These are phyloP conservation scores for Bassia scoparia DNA, from an alignment of 148 eudicot genomes.

Conservation along the genomic window DNA sequence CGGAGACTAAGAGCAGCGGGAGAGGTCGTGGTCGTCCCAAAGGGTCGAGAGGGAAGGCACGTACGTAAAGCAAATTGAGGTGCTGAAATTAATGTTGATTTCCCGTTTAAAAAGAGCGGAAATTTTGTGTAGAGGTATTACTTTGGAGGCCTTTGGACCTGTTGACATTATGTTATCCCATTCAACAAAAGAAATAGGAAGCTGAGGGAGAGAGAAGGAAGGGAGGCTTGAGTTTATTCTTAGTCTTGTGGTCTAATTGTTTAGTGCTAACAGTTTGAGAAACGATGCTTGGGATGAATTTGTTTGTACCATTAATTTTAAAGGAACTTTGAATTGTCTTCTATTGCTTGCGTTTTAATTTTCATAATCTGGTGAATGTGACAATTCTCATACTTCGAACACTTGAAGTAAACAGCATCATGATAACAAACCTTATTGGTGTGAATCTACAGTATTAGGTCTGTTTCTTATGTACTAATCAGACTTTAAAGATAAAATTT, in stretches of 20 bases:
- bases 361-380: too few relatives aligned
- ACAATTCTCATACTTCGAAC: too few relatives aligned
- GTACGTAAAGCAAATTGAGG: conserved; percentile 29
- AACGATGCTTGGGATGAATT: background rate
- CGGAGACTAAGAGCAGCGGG: conserved; percentile 36
- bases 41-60: conserved; percentile 74
- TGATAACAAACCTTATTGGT: too few relatives aligned
- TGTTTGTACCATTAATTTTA: background rate
- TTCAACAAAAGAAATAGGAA: background rate
- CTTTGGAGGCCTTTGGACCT: conserved; percentile 6
- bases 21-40: conserved; percentile 33
- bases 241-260: conserved; percentile 4
- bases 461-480: too few relatives aligned
- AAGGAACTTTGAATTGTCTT: background rate
- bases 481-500: too few relatives aligned
- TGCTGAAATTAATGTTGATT: background rate
- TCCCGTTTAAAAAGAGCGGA: conserved; percentile 18
- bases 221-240: background rate
- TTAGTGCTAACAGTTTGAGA: conserved; percentile 5
- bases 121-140: conserved; percentile 30
- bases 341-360: background rate
- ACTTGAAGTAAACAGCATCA: too few relatives aligned
- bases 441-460: too few relatives aligned
- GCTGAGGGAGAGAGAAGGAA: background rate
- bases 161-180: conserved; percentile 4